Conservation (phyloP, 768 basidiomycete genomes). For the Boletus subcaerulescens region DNA sequence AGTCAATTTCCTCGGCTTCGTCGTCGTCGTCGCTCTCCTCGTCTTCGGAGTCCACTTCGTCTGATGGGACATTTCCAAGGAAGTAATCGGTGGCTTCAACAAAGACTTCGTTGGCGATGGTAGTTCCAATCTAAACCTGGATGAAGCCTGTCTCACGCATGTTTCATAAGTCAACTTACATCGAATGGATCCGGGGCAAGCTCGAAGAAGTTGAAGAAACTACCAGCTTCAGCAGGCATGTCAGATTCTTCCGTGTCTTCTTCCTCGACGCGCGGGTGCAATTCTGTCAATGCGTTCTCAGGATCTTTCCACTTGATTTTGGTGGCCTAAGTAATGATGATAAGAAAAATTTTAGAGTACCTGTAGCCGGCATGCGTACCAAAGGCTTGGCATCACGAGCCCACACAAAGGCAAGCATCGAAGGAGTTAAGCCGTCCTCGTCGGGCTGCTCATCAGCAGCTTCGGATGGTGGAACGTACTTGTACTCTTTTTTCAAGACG, state of each 20-base stretch:
- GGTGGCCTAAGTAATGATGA: conserved; percentile 40
- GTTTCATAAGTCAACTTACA: conserved; percentile 40
- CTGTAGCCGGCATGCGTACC: conserved; percentile 39
- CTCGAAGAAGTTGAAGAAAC: conserved; percentile 90
- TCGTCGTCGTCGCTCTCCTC: conserved; percentile 71
- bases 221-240: conserved; percentile 62
- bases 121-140: conserved; percentile 56
- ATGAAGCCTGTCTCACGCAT: conserved; percentile 6
- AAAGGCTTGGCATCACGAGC: conserved; percentile 65
- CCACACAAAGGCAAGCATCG: conserved; percentile 82
- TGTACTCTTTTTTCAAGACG: conserved; percentile 81
- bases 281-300: conserved; percentile 70
- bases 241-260: conserved; percentile 58
- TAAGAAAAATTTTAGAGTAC: neutral
- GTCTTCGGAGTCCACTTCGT: conserved; percentile 63
- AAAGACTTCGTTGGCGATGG: conserved; percentile 76
- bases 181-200: conserved; percentile 60
- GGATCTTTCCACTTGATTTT: conserved; percentile 83
- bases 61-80: conserved; percentile 60
- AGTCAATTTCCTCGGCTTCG: conserved; percentile 82
- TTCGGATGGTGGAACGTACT: conserved; percentile 55
- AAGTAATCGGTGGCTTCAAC: conserved; percentile 81
- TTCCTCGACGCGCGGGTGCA: conserved; percentile 64
- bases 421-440: conserved; percentile 69
- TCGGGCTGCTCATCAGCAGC: conserved; percentile 58